Evolutionary conservation across 352 stramenopile genomes (phyloP), one percentile per base, ranked within the genome.

Genomic region (Phytophthora pini): DNA sequence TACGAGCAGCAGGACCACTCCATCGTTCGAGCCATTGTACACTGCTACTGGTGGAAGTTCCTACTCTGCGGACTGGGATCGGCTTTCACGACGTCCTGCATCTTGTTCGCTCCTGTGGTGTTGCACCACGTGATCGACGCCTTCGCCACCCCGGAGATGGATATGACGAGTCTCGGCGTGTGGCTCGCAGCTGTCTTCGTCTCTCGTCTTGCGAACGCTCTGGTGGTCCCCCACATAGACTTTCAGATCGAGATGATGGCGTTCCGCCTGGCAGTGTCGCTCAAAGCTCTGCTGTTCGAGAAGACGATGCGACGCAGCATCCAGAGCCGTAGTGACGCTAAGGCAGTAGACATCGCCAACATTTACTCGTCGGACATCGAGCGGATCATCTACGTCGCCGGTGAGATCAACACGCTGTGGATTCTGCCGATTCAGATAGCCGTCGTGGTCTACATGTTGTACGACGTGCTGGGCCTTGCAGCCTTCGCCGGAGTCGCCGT

Each of bases 331-430:
- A 60, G 34, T 22, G 39, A 32, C 1, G 65, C 27, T 27, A 70
- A 53, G 60, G 47, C 31, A 0, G 72, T 72, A 3, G 77, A 86
- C 15, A 61, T 84, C 20, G 50, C 68, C 43, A 86, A 86, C 52
- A 46, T 83, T 20, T 80, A 69, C 57, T 76, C 68, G 15, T 70
- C 67, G 10, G 76, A 88, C 40, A 61, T 69, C 20, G 46, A 65
- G 38, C 68, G 50, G 26, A 38, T 83, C 22, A 56, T 78, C 10
- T 65, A 51, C 11, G 76, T 74, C 4, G 60, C 79, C 38, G 68
- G 66, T 56, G 58, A 72, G 22, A 47, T 80, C 56, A 90, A 93
- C 64, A 74, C 52, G 40, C 20, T 75, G 0, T 86, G 72, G 76
- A 68, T 86, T 38, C 34, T 80, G 11, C 74, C 77, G 10, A 40